Percentiles rank a stretch among this genome's conserved stretches.
Evolutionary conservation across 495 filamentous ascomycete species (phyloP).

Genomic region (Tuber melanosporum): DNA sequence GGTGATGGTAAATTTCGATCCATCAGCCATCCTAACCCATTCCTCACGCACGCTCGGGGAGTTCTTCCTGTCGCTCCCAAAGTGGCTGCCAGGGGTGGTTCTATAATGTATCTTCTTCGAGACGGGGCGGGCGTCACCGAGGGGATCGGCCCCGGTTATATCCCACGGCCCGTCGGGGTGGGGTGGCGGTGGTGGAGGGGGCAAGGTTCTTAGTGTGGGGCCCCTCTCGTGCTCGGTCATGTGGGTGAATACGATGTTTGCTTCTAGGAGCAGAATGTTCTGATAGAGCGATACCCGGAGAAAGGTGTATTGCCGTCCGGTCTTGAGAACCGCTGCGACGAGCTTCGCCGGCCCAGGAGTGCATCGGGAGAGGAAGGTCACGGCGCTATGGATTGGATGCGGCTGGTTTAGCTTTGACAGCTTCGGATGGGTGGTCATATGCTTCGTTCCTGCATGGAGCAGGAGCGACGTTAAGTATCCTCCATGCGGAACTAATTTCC

Average conservation of each 20-base stretch:
- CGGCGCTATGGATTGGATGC: slow-evolving; percentile 58
- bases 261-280: slow-evolving; percentile 7
- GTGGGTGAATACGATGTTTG: slow-evolving; percentile 10
- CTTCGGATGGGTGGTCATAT: slow-evolving; percentile 48
- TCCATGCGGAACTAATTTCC: slow-evolving; percentile 7
- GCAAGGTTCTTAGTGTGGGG: background rate
- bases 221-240: background rate
- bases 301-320: slow-evolving; percentile 62
- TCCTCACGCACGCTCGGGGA: slow-evolving; percentile 27
- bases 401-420: slow-evolving; percentile 51
- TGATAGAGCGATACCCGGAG: slow-evolving; percentile 63
- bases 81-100: background rate
- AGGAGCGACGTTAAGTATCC: slow-evolving; percentile 67
- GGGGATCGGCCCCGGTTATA: background rate
- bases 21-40: slow-evolving; percentile 30
- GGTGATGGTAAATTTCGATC: slow-evolving; percentile 9
- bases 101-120: slow-evolving; percentile 21
- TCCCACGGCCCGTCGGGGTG: background rate
- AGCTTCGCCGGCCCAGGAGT: slow-evolving; percentile 57
- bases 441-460: slow-evolving; percentile 54
- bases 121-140: slow-evolving; percentile 7
- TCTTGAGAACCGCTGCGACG: slow-evolving; percentile 63
- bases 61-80: slow-evolving; percentile 11
- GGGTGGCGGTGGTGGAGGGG: background rate
- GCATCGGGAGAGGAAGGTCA: slow-evolving; percentile 66